These are phyloP conservation scores for Dactylellina haptotyla DNA, from an alignment of 2,329 filamentous ascomycete species.

Conservation along the genomic window DNA sequence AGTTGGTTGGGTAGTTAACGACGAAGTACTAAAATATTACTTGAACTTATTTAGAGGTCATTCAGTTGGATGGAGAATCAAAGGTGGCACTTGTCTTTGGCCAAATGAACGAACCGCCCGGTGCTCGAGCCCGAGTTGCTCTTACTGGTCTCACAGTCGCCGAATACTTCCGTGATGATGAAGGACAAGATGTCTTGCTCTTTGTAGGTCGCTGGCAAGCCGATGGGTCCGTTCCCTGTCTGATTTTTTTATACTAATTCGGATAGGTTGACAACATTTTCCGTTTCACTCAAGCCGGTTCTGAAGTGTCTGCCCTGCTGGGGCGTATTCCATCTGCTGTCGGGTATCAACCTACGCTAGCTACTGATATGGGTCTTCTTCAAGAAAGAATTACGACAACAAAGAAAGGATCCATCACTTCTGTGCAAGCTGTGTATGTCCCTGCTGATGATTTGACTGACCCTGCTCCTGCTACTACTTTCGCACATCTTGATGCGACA, in stretches of 20 bases:
- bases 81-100: slow-evolving; percentile 99
- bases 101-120: slow-evolving; percentile 99
- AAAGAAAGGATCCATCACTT: slow-evolving; percentile 99
- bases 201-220: slow-evolving; percentile 55
- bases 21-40: slow-evolving; percentile 1
- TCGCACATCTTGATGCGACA: slow-evolving; percentile 99
- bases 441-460: slow-evolving; percentile 99
- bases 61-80: slow-evolving; percentile 98
- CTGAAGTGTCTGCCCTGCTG: slow-evolving; percentile 98
- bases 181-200: slow-evolving; percentile 61
- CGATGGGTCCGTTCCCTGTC: not conserved
- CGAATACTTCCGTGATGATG: slow-evolving; percentile 83
- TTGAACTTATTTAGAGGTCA: slow-evolving; percentile 71
- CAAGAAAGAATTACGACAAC: slow-evolving; percentile 99
- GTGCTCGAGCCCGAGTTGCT: slow-evolving; percentile 99
- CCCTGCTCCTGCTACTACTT: slow-evolving; percentile 98
- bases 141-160: slow-evolving; percentile 86
- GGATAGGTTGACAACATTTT: slow-evolving; percentile 99
- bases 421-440: slow-evolving; percentile 99
- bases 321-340: slow-evolving; percentile 99
- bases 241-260: slow-evolving; percentile 56
- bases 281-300: slow-evolving; percentile 99
- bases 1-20: not conserved
- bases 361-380: slow-evolving; percentile 99
- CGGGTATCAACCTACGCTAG: slow-evolving; percentile 99